A percentile compares a stretch with the other conserved stretches of the same genome.
Evolutionary conservation across 2,329 filamentous ascomycete genomes (phyloP).

Genomic region (Cercospora janseana): DNA sequence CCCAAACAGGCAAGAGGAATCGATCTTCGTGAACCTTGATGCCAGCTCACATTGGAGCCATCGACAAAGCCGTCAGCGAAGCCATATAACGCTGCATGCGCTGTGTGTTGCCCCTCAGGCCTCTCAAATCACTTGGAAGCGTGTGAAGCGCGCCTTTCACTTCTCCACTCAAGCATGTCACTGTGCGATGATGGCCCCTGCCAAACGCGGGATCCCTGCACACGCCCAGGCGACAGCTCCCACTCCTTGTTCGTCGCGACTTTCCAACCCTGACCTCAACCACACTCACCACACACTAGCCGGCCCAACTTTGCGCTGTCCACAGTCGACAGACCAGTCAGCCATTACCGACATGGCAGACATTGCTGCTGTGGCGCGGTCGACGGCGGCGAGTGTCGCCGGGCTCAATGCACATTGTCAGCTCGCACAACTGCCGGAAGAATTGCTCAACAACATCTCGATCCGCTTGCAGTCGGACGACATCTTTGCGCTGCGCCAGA

Average conservation of each 20-base stretch:
- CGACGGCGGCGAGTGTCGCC: not conserved
- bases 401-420: conserved; percentile 8
- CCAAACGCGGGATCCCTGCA: conserved; percentile 3
- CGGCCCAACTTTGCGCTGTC: not conserved
- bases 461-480: conserved; percentile 32
- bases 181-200: not conserved
- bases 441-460: conserved; percentile 32
- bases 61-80: too few relatives aligned
- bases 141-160: too few relatives aligned
- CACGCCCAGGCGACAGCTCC: conserved; percentile 1
- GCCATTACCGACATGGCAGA: not conserved
- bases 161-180: too few relatives aligned
- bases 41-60: too few relatives aligned
- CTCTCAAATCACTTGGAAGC: too few relatives aligned
- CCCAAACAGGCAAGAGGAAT: too few relatives aligned
- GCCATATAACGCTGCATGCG: too few relatives aligned
- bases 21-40: too few relatives aligned
- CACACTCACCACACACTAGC: not conserved
- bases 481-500: conserved; percentile 28
- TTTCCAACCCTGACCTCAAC: conserved; percentile 1
- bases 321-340: not conserved
- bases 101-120: too few relatives aligned
- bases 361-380: not conserved
- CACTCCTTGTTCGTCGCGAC: conserved; percentile 3
- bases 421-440: conserved; percentile 32